Base-by-base conservation (phyloP, 306 rosid genomes). In the Oxytropis ochrocephala region DNA sequence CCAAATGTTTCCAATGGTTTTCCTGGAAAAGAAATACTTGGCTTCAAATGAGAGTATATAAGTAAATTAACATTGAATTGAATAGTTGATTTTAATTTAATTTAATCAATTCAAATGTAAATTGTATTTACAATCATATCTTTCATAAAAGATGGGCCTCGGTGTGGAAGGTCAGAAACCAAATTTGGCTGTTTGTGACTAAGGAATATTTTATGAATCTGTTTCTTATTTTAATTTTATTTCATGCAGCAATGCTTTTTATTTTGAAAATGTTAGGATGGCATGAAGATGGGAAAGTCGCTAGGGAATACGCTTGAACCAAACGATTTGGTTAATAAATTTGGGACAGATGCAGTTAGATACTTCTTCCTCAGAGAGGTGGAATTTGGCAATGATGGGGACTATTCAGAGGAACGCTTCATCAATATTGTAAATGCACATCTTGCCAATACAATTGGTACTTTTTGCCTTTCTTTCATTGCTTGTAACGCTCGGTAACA, bases 211-310 rank as follows among this genome's bases (percentile, higher is more conserved):
- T 76, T 73, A 17, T 42, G 70, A 46, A 73, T 67, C 67, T 68
- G 27, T 79, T 80, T 85, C 86, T 78, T 85, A 59, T 70, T 64
- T 59, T 47, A 81, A 75, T 84, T 91, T 83, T 58, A 85, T 83
- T 79, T 88, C 79, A 89, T 86, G 87, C 91, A 80, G 87, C 89
- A 75, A 80, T 78, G 74, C 69, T 73, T 93, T 87, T 84, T 81
- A 78, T 82, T 80, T 86, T 83, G 86, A 64, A 79, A 74, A 75
- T 85, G 84, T 76, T 88, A 94, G 99, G 99, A 91, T 87, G 99
- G 99, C 74, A 79, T 88, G 99, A 94, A 94, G 85, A 91, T 94
- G 99, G 99, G 99, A 60, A 90, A 94, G 75, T 85, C 99, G 5
- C 80, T 91, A 30, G 99, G 99, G 50, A 94, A 94, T 81, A 94